phyloP scores from a whole-genome alignment of 2,329 filamentous ascomycete species.

The Achaetomium macrosporum region DNA sequence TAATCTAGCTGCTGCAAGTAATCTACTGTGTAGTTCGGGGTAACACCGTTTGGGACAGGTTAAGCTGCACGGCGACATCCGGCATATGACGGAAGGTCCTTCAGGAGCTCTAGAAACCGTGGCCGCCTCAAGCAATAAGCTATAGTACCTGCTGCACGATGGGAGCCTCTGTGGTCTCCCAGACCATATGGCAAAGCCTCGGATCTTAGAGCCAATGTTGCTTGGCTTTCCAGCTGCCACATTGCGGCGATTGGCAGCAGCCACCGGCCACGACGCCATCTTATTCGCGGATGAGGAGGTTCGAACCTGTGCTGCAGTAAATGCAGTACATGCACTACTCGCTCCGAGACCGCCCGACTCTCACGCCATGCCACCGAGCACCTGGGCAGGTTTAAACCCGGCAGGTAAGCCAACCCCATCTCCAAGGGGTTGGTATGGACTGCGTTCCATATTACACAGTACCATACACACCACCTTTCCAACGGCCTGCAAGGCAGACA shows the following conservation, averaged over 20 bases:
- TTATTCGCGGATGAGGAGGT: too few species aligned
- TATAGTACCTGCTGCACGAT: background rate
- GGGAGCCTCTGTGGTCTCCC: background rate
- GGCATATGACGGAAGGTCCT: slow-evolving; percentile 8
- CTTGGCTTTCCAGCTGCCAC: background rate
- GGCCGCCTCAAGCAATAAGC: background rate
- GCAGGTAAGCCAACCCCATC: too few species aligned
- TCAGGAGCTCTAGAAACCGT: background rate
- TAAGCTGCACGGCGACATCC: slow-evolving; percentile 13
- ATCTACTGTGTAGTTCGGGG: slow-evolving; percentile 5
- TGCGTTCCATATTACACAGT: too few species aligned
- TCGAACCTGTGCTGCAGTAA: too few species aligned
- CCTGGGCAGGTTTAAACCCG: too few species aligned
- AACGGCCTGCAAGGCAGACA: too few species aligned
- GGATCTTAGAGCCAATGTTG: background rate
- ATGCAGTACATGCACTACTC: too few species aligned
- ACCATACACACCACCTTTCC: too few species aligned
- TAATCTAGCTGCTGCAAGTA: slow-evolving; percentile 21
- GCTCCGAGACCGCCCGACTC: too few species aligned
- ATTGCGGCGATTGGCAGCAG: background rate
- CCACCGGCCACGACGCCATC: background rate
- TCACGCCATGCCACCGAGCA: too few species aligned
- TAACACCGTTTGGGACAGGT: slow-evolving; percentile 3
- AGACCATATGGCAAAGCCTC: background rate
- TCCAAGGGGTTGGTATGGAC: too few species aligned